phyloP scores from a whole-genome alignment of 768 basidiomycete genomes.

The Leccinum rimulosum region DNA sequence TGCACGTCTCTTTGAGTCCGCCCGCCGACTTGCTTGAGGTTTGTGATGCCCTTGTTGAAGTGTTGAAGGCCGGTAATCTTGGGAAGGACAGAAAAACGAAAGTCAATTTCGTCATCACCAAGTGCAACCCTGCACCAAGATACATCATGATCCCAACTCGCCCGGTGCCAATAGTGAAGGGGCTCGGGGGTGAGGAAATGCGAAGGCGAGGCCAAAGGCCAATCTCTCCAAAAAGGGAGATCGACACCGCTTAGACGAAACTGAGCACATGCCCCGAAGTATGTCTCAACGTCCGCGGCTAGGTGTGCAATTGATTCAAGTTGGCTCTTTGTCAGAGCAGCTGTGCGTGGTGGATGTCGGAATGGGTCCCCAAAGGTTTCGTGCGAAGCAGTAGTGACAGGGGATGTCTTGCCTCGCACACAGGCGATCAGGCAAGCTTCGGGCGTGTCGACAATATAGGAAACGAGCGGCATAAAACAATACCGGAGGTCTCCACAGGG shows the following conservation, averaged over 20 bases:
- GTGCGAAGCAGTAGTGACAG: background rate
- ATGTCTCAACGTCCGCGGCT: background rate
- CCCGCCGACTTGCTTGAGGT: background rate
- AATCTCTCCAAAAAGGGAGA: background rate
- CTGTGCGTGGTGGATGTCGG: background rate
- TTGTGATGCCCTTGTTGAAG: background rate
- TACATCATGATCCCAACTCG: background rate
- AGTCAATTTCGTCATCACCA: background rate
- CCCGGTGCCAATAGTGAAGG: background rate
- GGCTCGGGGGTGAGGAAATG: too few species aligned
- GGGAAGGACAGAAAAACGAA: background rate
- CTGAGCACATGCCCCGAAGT: background rate
- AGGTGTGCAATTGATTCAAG: too few species aligned
- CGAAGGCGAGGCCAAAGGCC: background rate
- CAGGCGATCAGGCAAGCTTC: background rate
- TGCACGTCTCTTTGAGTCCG: background rate
- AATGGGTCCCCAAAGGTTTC: background rate
- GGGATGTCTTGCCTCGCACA: background rate
- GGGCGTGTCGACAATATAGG: background rate
- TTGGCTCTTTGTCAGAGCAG: too few species aligned
- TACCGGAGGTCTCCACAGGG: background rate
- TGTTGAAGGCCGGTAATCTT: background rate
- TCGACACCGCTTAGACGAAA: background rate
- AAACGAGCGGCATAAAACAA: background rate
- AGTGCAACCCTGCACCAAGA: background rate